Base-by-base conservation (phyloP, 805 yeast species). In the Teunomyces panamensis region DNA sequence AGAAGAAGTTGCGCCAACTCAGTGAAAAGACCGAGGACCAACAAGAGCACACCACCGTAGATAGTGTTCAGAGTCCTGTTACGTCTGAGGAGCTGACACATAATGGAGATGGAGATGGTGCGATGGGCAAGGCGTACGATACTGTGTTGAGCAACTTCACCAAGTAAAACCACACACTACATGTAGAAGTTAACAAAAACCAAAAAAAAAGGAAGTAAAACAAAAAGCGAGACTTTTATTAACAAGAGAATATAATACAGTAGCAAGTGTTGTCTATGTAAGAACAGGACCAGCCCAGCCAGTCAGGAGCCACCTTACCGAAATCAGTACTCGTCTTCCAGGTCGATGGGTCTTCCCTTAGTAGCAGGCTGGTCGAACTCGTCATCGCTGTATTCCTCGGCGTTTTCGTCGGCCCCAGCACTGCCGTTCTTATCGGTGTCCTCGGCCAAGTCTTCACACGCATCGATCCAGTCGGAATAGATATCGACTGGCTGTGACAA, bases 391-490 rank as follows among this genome's bases (percentile, higher is more conserved):
- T 67, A 63, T n/a, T 63, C 67, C 13, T 60, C 68, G 6, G 51
- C 61, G 7, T 57, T 56, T 13, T 58, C 67, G 4, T 51, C 65
- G n/a, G 9, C 17, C 4, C 50, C 62, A 37, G 54, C 59, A 6
- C 39, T 62, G 8, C 59, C 64, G 10, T 49, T 54, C 13, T 54
- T 64, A 4, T 66, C 71, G 24, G 71, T 71, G 28, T 85, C 89
- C 55, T 86, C 88, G 0, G 92, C 94, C 45, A 87, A 85, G 30
- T 87, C 89, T 59, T 87, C 95, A 68, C 92, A 87, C 1, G 98
- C 98, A 73, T 92, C 99, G 45, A 89, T 89, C 99, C 99, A 92
- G 65, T 92, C 98, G 43, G 96, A 85, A 63, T 92, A 92, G 11
- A 92, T 87, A 68, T 92, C 99, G 36, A 92, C 90, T 0, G 99